Evolutionary conservation across 2,329 filamentous ascomycete genomes (phyloP).

Genomic region (Phoma herbarum): DNA sequence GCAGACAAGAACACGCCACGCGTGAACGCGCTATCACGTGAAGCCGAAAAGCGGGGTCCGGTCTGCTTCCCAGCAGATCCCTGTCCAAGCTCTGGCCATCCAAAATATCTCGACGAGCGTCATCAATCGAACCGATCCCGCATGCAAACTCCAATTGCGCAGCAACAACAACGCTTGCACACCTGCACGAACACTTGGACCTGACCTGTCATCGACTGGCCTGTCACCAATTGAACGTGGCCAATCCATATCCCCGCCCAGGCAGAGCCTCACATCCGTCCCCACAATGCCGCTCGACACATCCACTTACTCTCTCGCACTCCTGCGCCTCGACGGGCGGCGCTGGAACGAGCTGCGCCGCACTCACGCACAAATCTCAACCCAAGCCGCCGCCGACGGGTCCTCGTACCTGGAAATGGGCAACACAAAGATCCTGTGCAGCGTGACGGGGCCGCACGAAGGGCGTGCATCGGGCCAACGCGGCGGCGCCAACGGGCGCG

Average conservation of each 20-base stretch:
- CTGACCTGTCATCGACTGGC: too few species aligned
- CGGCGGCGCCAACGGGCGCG: slow-evolving; percentile 60
- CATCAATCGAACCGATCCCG: slow-evolving; percentile 4
- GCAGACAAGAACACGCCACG: neutral
- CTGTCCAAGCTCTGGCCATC: slow-evolving; percentile 26
- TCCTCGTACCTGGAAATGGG: slow-evolving; percentile 96
- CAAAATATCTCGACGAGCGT: slow-evolving; percentile 24
- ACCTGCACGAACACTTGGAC: slow-evolving; percentile 2
- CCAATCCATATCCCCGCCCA: neutral
- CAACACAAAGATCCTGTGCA: slow-evolving; percentile 96
- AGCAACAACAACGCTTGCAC: neutral
- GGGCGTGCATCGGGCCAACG: slow-evolving; percentile 61
- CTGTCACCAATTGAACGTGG: neutral
- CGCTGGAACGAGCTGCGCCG: slow-evolving; percentile 97
- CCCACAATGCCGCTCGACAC: slow-evolving; percentile 88
- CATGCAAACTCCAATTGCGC: neutral
- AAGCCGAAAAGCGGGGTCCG: slow-evolving; percentile 25
- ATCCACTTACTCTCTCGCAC: slow-evolving; percentile 86
- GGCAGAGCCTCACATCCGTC: neutral
- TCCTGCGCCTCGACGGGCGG: slow-evolving; percentile 73
- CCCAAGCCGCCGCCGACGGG: slow-evolving; percentile 90
- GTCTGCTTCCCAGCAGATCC: slow-evolving; percentile 17
- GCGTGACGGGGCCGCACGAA: slow-evolving; percentile 86
- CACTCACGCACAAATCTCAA: slow-evolving; percentile 87
- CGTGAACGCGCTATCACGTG: slow-evolving; percentile 44